These are phyloP conservation scores for Ganoderma sinense DNA, from an alignment of 1,284 basidiomycete genomes.

Conservation along the genomic window DNA sequence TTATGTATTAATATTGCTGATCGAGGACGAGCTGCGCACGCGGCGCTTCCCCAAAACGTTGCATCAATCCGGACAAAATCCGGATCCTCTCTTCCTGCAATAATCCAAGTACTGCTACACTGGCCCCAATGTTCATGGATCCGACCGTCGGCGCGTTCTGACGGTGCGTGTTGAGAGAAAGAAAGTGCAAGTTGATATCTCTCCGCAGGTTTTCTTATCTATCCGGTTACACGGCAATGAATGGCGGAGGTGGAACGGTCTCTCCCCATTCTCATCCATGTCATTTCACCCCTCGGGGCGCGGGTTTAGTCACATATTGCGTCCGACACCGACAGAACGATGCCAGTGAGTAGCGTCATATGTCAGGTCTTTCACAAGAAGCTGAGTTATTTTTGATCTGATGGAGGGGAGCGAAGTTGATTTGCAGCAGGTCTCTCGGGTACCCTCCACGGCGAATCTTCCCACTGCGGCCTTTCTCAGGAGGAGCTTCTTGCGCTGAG, in stretches of 20 bases:
- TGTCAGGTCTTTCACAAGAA: background rate
- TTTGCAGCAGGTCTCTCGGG: background rate
- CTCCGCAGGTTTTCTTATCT: background rate
- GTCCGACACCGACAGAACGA: slow-evolving; percentile 3
- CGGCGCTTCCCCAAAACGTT: background rate
- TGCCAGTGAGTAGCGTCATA: background rate
- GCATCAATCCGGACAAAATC: too few species aligned
- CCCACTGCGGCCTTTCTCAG: slow-evolving; percentile 1
- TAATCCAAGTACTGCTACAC: background rate
- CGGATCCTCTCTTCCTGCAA: background rate
- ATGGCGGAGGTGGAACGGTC: background rate
- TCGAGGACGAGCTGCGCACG: background rate
- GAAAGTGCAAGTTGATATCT: background rate
- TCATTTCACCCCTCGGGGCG: background rate
- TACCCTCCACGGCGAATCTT: background rate
- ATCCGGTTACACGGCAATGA: background rate
- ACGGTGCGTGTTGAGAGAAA: background rate
- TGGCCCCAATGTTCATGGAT: background rate
- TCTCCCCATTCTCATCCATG: background rate
- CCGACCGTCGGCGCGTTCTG: background rate
- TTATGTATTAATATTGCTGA: too few species aligned
- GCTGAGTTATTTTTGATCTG: background rate
- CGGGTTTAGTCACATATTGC: background rate
- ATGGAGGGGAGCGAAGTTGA: background rate
- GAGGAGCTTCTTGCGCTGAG: background rate